Percentiles rank a stretch among this genome's conserved stretches.
phyloP scores from a whole-genome alignment of 2,329 filamentous ascomycete genomes.

The Penicillium sp. region DNA sequence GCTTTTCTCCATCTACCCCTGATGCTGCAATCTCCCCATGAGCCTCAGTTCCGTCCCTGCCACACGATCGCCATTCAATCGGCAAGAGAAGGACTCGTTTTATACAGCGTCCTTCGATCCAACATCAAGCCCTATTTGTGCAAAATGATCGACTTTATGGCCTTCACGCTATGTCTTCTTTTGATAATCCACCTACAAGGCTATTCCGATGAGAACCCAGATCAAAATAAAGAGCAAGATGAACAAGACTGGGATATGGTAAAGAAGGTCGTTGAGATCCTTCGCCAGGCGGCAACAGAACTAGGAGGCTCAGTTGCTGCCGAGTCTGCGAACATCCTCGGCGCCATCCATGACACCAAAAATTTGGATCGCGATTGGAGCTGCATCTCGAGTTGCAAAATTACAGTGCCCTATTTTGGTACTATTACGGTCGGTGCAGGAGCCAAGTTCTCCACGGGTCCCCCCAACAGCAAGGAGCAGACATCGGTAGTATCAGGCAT shows the following conservation, averaged over 20 bases:
- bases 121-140: conserved; percentile 41
- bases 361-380: conserved; percentile 21
- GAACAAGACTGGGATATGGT: conserved; percentile 41
- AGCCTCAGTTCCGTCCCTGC: conserved; percentile 43
- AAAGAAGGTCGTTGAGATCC: conserved; percentile 31
- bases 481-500: conserved; percentile 14
- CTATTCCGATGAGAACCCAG: conserved; percentile 28
- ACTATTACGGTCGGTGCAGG: conserved; percentile 42
- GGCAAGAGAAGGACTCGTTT: conserved; percentile 42
- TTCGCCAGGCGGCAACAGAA: conserved; percentile 35
- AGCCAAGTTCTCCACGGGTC: conserved; percentile 28
- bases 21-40: conserved; percentile 42
- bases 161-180: conserved; percentile 49
- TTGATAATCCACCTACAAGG: conserved; percentile 47
- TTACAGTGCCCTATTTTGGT: conserved; percentile 50
- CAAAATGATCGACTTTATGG: conserved; percentile 51
- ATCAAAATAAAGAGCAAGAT: conserved; percentile 32
- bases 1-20: conserved; percentile 50
- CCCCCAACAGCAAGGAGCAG: conserved; percentile 8
- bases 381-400: conserved; percentile 34
- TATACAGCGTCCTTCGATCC: conserved; percentile 40
- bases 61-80: conserved; percentile 43
- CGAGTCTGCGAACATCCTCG: conserved; percentile 45
- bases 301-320: conserved; percentile 46
- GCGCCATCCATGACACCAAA: conserved; percentile 33